Percentiles rank a stretch among this genome's conserved stretches.
phyloP scores from a whole-genome alignment of 2,329 filamentous ascomycete genomes.

The Samsoniella hepiali region DNA sequence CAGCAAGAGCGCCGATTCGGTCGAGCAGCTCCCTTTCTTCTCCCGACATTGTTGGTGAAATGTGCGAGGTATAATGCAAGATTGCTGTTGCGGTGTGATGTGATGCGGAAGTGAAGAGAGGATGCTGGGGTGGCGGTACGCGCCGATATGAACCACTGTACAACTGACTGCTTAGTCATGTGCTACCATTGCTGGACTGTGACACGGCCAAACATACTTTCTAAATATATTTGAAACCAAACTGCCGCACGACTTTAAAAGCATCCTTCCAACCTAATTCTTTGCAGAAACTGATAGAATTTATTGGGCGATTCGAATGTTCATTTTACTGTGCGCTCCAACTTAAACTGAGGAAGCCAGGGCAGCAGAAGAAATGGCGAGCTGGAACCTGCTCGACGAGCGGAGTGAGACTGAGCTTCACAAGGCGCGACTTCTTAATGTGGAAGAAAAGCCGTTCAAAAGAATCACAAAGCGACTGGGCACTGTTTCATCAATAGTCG shows the following conservation, averaged over 20 bases:
- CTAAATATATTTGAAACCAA: background rate
- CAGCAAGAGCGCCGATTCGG: slow-evolving; percentile 50
- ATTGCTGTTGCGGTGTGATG: background rate
- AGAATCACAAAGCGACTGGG: slow-evolving; percentile 80
- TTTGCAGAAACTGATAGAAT: background rate
- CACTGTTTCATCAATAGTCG: slow-evolving; percentile 61
- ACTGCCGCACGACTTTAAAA: background rate
- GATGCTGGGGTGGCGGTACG: background rate
- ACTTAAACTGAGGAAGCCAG: background rate
- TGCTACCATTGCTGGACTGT: background rate
- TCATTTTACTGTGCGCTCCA: too few species aligned
- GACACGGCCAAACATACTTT: background rate
- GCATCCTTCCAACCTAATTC: background rate
- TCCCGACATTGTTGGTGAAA: slow-evolving; percentile 37
- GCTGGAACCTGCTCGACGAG: slow-evolving; percentile 68
- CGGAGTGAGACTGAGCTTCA: slow-evolving; percentile 81
- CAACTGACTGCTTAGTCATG: slow-evolving; percentile 11
- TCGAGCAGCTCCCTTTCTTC: slow-evolving; percentile 53
- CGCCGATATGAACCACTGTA: background rate
- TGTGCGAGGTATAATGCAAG: background rate
- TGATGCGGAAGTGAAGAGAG: background rate
- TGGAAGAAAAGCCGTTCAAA: slow-evolving; percentile 91
- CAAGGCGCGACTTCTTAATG: slow-evolving; percentile 78
- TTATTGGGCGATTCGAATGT: background rate
- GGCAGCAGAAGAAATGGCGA: slow-evolving; percentile 34